phyloP scores from a whole-genome alignment of 805 yeast genomes.

The Suhomyces xylopsoci region DNA sequence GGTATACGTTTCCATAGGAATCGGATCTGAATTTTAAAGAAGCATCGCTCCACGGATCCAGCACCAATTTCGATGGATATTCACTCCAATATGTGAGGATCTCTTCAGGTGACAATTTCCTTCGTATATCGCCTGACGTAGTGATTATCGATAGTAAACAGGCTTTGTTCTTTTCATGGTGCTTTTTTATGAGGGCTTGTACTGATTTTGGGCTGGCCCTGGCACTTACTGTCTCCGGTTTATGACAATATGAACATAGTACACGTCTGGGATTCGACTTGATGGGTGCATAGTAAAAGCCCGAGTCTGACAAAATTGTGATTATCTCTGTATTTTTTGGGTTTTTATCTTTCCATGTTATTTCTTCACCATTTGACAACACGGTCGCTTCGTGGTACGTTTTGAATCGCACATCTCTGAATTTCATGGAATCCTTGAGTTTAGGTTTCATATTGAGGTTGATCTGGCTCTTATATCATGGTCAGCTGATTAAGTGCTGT shows the following conservation, averaged over 20 bases:
- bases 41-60: conserved; percentile 5
- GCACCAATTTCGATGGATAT: conserved; percentile 4
- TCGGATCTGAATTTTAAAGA: conserved; percentile 5
- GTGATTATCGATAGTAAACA: conserved; percentile 10
- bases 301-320: conserved; percentile 50
- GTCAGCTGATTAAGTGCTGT: neutral
- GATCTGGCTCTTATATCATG: neutral
- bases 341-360: conserved; percentile 22
- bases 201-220: neutral
- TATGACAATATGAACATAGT: conserved; percentile 53
- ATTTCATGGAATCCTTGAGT: conserved; percentile 10
- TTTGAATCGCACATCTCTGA: conserved; percentile 15
- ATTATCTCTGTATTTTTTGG: conserved; percentile 9
- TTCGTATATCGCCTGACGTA: conserved; percentile 8
- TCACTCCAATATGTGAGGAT: conserved; percentile 6
- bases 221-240: conserved; percentile 9
- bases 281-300: conserved; percentile 59
- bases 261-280: conserved; percentile 46
- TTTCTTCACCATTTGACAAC: conserved; percentile 19
- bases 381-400: conserved; percentile 17
- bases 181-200: conserved; percentile 4
- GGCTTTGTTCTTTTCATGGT: conserved; percentile 6
- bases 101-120: conserved; percentile 5
- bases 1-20: conserved; percentile 8
- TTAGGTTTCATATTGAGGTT: conserved; percentile 8